Evolutionary conservation across 2,329 filamentous ascomycete species (phyloP).

Genomic region (Podosphaera fusca): DNA sequence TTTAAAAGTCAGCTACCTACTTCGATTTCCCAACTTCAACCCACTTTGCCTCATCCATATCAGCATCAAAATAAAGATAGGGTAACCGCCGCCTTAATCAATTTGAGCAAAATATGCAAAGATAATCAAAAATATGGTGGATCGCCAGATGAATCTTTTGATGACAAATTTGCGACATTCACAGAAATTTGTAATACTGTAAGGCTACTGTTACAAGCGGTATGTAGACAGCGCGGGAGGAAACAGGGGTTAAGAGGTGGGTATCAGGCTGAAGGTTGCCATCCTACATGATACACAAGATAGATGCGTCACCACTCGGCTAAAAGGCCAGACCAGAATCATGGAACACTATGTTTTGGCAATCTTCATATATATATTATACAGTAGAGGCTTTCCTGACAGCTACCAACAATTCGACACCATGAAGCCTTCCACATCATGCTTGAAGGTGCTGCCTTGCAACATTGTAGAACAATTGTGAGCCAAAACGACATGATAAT

Average conservation of each 20-base stretch:
- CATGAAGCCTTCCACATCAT: neutral
- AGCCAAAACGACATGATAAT: neutral
- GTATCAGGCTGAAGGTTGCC: no score
- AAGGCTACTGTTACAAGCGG: no score
- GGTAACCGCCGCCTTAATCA: neutral
- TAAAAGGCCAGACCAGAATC: no score
- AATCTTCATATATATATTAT: no score
- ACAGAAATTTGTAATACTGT: neutral
- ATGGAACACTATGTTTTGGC: no score
- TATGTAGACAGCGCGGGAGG: no score
- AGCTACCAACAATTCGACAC: neutral
- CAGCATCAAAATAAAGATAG: neutral
- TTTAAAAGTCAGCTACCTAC: neutral
- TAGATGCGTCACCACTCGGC: no score
- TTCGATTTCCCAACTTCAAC: slow-evolving; percentile 11
- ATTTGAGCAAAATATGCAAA: neutral
- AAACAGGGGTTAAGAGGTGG: no score
- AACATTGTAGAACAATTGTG: neutral
- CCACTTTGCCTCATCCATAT: neutral
- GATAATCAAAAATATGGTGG: neutral
- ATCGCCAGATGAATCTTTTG: neutral
- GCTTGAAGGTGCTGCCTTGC: neutral
- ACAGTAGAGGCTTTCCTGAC: no score
- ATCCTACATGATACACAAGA: no score
- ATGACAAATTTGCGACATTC: neutral